These are phyloP conservation scores for Aspergillus awamori DNA, from an alignment of 2,329 filamentous ascomycete genomes.

Conservation along the genomic window DNA sequence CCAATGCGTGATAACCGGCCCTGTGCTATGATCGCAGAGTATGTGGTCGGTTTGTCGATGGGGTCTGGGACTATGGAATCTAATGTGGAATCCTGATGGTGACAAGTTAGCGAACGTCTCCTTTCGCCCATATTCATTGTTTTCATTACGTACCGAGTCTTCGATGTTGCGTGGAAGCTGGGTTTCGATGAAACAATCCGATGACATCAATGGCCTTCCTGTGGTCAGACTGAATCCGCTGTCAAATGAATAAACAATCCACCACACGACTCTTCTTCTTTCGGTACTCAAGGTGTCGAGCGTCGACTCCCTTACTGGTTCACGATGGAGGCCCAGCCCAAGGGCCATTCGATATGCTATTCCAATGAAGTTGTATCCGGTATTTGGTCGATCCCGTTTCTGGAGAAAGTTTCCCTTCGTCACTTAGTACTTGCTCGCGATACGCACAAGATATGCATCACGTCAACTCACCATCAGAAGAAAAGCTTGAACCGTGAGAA, in stretches of 20 bases:
- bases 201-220: slow-evolving; percentile 34
- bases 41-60: slow-evolving; percentile 20
- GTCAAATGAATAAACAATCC: slow-evolving; percentile 36
- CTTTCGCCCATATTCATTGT: no score
- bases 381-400: slow-evolving; percentile 56
- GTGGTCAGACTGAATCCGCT: slow-evolving; percentile 36
- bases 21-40: slow-evolving; percentile 26
- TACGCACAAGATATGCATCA: no score
- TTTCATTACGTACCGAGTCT: slow-evolving; percentile 16
- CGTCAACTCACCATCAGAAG: slow-evolving; percentile 32
- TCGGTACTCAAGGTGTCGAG: slow-evolving; percentile 18
- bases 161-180: slow-evolving; percentile 25
- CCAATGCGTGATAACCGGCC: slow-evolving; percentile 20
- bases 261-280: slow-evolving; percentile 26
- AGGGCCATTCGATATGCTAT: slow-evolving; percentile 56
- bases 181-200: slow-evolving; percentile 36
- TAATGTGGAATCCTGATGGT: slow-evolving; percentile 6
- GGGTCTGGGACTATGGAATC: slow-evolving; percentile 8
- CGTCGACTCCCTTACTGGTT: slow-evolving; percentile 24
- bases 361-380: slow-evolving; percentile 56
- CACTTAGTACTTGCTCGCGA: not conserved
- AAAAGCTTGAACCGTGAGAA: slow-evolving; percentile 36
- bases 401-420: slow-evolving; percentile 52
- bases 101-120: not conserved
- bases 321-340: slow-evolving; percentile 54